phyloP scores from a whole-genome alignment of 768 basidiomycete species.

The Tricholoma saponaceum region DNA sequence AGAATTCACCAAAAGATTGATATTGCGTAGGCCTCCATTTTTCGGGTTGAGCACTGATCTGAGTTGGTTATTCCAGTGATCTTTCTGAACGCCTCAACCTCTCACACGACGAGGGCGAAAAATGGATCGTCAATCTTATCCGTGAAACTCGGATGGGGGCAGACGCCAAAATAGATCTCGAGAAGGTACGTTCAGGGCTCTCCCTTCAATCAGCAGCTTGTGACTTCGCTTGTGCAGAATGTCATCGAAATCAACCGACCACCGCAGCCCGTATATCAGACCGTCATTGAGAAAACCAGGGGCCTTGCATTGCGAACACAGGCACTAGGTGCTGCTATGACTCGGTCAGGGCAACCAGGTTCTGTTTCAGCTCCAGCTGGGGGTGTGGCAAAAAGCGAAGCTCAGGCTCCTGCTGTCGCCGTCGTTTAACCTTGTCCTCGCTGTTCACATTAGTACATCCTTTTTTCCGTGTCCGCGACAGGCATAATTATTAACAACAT shows the following conservation, averaged over 20 bases:
- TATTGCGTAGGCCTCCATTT: constrained; percentile 53
- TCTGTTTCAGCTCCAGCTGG: neutral
- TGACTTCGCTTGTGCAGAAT: constrained; percentile 50
- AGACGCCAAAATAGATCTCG: constrained; percentile 96
- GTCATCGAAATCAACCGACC: constrained; percentile 94
- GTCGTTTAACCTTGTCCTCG: constrained; percentile 17
- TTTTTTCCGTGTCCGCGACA: neutral
- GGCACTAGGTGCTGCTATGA: constrained; percentile 74
- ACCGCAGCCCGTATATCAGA: constrained; percentile 85
- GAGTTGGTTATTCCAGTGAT: constrained; percentile 47
- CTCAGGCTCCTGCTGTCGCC: constrained; percentile 17
- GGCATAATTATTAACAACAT: neutral
- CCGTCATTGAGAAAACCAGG: constrained; percentile 93
- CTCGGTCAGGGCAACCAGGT: constrained; percentile 28
- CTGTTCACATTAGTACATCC: neutral
- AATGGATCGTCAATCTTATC: constrained; percentile 99
- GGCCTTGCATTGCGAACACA: constrained; percentile 90
- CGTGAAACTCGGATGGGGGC: constrained; percentile 95
- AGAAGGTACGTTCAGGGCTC: constrained; percentile 56
- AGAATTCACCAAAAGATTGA: constrained; percentile 93
- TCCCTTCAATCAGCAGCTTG: neutral
- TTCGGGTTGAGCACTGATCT: neutral
- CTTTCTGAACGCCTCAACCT: constrained; percentile 92
- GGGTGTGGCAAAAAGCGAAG: constrained; percentile 13
- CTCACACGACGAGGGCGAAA: constrained; percentile 93